Evolutionary conservation across 2,329 filamentous ascomycete genomes (phyloP), one percentile per base, ranked within the genome.

Genomic region (Ophiostoma australiae): DNA sequence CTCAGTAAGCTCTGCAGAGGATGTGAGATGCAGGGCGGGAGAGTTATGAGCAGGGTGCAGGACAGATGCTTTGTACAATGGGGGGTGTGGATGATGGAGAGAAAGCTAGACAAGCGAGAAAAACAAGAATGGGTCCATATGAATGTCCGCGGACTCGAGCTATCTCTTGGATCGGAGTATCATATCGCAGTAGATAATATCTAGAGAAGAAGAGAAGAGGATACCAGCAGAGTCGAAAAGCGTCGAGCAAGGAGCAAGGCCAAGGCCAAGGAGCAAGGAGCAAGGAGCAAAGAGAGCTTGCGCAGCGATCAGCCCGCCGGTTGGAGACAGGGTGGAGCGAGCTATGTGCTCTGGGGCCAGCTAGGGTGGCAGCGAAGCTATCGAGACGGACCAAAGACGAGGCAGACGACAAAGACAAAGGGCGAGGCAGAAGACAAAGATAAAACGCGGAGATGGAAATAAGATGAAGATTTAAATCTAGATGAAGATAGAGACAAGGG

Each of bases 31-130:
- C 52, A 58, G n/a, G 10, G 23, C 10, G 52, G 27, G n/a, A 58
- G 52, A 58, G 31, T n/a, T n/a, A 58, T 6, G 52, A 58, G 52
- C n/a, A 27, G 13, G 58, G 58, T 63, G 58, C 58, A 63, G 58
- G 27, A 63, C 44, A 48, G 20, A n/a, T 7, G 6, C 44, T 20
- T 7, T 20, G 20, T 20, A n/a, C 44, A 48, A 48, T 10, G 37
- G 37, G 3, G 15, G 27, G 27, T n/a, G n/a, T n/a, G 8, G 23
- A 15, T 4, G 27, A 35, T 66, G 17, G 23, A 67, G 37, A 20
- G 17, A 67, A 37, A 15, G 23, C n/a, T 11, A n/a, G 13, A 17
- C 27, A 15, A 27, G 33, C 20, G 27, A 63, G 58, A 63, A 5
- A 58, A 58, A 33, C 15, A 63, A 33, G 27, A 63, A 63, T 63